Conservation (phyloP, 2,329 filamentous ascomycete species). For the Colletotrichum caudatum region DNA sequence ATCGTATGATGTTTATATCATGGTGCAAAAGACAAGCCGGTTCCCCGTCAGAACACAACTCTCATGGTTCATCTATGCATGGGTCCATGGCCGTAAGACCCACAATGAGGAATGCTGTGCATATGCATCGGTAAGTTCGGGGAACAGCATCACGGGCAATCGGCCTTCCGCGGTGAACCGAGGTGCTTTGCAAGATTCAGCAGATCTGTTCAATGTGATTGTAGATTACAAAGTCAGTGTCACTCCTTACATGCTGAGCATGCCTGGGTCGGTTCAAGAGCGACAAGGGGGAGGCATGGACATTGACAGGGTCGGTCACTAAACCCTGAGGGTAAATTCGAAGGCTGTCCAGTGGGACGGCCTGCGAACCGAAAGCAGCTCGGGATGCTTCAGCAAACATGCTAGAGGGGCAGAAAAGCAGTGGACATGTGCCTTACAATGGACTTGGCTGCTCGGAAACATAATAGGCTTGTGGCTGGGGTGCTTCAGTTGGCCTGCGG, state of each 20-base stretch:
- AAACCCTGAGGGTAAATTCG: constrained; percentile 28
- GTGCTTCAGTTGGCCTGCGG: not conserved
- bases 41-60: constrained; percentile 27
- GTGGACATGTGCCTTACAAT: constrained; percentile 2
- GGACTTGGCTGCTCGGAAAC: not conserved
- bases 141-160: constrained; percentile 18
- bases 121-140: not conserved
- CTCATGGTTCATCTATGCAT: constrained; percentile 28
- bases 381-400: constrained; percentile 24
- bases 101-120: constrained; percentile 18
- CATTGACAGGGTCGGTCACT: constrained; percentile 15
- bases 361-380: constrained; percentile 17
- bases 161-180: constrained; percentile 31
- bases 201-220: constrained; percentile 22
- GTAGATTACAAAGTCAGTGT: constrained; percentile 11
- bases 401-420: constrained; percentile 13
- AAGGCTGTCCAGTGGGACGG: constrained; percentile 34
- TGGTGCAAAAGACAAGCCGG: constrained; percentile 35
- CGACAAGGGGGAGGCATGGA: not conserved
- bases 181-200: constrained; percentile 21
- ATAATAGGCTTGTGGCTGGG: not conserved
- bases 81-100: constrained; percentile 18
- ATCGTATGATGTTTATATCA: constrained; percentile 39
- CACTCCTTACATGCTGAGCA: not conserved
- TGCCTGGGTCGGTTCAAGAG: not conserved